Evolutionary conservation across 176 grass and related monocot genomes (phyloP).

Genomic region (Leersia perrieri): DNA sequence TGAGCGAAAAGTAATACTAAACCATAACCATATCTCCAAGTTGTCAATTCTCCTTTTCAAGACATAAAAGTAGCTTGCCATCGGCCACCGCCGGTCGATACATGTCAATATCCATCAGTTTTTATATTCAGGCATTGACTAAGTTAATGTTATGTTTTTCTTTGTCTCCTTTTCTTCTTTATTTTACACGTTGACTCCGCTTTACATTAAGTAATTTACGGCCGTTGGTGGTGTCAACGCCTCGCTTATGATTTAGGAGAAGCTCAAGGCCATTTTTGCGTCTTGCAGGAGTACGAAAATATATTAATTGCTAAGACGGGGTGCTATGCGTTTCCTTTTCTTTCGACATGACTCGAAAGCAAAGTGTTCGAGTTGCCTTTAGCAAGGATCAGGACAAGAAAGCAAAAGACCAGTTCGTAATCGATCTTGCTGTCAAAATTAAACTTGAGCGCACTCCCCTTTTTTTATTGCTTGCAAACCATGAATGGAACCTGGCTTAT

Average conservation of each 20-base stretch:
- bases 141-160: neutral
- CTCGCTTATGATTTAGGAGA: neutral
- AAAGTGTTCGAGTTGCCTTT: slow-evolving; percentile 27
- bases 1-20: neutral
- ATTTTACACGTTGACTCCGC: slow-evolving; percentile 32
- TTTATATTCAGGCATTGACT: slow-evolving; percentile 20
- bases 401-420: neutral
- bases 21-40: slow-evolving; percentile 5
- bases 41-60: slow-evolving; percentile 11
- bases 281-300: neutral
- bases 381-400: slow-evolving; percentile 6
- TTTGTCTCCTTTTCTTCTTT: neutral
- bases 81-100: slow-evolving; percentile 27
- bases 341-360: slow-evolving; percentile 17
- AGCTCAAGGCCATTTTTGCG: slow-evolving; percentile 29
- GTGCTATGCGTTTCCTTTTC: neutral
- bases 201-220: neutral
- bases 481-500: neutral
- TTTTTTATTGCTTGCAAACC: neutral
- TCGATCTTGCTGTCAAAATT: neutral
- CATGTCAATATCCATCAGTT: slow-evolving; percentile 9
- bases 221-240: slow-evolving; percentile 33
- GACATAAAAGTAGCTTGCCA: slow-evolving; percentile 29
- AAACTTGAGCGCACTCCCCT: neutral
- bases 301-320: neutral